These are phyloP conservation scores for Hypoxylon cercidicola DNA, from an alignment of 495 filamentous ascomycete species.

Conservation along the genomic window DNA sequence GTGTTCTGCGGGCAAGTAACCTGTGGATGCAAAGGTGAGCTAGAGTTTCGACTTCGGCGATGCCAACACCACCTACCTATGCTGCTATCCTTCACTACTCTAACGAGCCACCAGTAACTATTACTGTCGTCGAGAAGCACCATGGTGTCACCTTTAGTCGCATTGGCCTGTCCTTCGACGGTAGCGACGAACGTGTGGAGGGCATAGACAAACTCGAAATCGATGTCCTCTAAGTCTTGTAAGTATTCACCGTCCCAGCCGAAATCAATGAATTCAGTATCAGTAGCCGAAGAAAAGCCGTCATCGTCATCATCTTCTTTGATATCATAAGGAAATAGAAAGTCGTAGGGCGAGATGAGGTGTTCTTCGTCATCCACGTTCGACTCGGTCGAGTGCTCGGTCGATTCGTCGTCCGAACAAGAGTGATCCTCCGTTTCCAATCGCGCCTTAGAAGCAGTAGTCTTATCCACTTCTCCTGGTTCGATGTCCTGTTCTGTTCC, in stretches of 20 bases:
- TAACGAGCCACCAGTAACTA: conserved; percentile 99
- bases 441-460: conserved; percentile 17
- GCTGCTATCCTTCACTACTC: conserved; percentile 95
- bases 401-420: conserved; percentile 8
- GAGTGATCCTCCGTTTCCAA: conserved; percentile 20
- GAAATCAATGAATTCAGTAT: conserved; percentile 70
- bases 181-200: conserved; percentile 97
- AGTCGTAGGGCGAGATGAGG: conserved; percentile 36
- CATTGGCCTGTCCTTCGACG: conserved; percentile 98
- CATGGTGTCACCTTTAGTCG: conserved; percentile 98
- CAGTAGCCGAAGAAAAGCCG: conserved; percentile 63
- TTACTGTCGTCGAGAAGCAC: conserved; percentile 99
- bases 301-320: conserved; percentile 56
- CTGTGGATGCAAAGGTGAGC: conserved; percentile 57
- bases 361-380: conserved; percentile 16
- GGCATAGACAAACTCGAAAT: conserved; percentile 99
- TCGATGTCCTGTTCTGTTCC: conserved; percentile 24
- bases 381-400: not conserved
- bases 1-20: conserved; percentile 96
- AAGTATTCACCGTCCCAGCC: conserved; percentile 82
- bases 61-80: conserved; percentile 73
- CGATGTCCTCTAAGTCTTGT: conserved; percentile 92
- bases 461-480: conserved; percentile 4
- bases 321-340: conserved; percentile 48
- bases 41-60: conserved; percentile 2